phyloP scores from a whole-genome alignment of 352 stramenopile species.

The Poterioochromonas sp. region DNA sequence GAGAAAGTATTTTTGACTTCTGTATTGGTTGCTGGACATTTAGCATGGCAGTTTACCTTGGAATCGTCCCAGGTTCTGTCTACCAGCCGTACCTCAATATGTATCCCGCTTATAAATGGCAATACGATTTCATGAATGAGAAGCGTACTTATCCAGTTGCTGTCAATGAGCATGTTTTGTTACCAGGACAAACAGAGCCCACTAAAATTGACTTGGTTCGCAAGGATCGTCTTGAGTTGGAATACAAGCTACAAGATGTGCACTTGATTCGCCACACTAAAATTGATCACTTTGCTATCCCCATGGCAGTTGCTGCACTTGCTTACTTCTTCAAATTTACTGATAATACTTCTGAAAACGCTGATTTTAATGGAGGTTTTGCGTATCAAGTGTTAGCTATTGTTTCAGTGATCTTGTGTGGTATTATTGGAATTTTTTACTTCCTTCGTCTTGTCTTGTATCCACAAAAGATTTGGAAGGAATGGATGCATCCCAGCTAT shows the following conservation, averaged over 20 bases:
- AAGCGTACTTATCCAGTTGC: neutral
- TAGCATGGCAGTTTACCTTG: neutral
- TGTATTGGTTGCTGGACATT: neutral
- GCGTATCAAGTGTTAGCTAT: neutral
- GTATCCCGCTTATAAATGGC: neutral
- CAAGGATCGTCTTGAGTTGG: slow-evolving; percentile 17
- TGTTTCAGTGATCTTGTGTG: neutral
- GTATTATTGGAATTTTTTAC: neutral
- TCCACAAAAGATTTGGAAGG: neutral
- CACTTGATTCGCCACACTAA: neutral
- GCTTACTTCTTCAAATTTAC: neutral
- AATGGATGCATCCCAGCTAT: neutral
- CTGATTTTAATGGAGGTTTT: neutral
- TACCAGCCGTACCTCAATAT: too few species aligned
- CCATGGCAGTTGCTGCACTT: neutral
- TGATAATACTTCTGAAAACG: neutral
- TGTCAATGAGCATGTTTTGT: neutral
- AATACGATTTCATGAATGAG: slow-evolving; percentile 8
- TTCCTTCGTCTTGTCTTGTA: neutral
- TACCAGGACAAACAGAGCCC: neutral
- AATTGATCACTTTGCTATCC: slow-evolving; percentile 4
- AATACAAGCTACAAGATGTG: slow-evolving; percentile 23
- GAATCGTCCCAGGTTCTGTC: neutral
- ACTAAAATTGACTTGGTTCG: slow-evolving; percentile 5
- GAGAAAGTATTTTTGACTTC: slow-evolving; percentile 15